Base-by-base conservation (phyloP, 148 eudicot genomes). In the Rhododendron molle region DNA sequence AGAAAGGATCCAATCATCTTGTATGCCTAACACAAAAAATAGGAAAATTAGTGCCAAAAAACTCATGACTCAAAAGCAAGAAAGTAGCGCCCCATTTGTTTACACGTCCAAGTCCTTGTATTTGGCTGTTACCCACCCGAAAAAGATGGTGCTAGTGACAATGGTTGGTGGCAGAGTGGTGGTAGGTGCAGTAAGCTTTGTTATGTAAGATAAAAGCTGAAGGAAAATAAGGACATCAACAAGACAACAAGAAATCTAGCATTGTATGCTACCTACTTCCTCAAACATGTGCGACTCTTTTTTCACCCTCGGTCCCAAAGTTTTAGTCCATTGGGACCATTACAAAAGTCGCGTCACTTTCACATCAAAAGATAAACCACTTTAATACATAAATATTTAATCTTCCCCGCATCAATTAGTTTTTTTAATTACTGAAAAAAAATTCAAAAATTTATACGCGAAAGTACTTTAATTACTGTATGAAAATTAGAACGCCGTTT, bases 1-100 rank as follows among this genome's bases (percentile, higher is more conserved):
- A 96, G 89, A 56, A 96, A 90, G 49, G 91, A 92, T 87, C 98
- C 99, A 86, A 96, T 93, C 99, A 96, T 96, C 87, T 88, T 95
- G 87, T 89, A 87, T 86, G 65, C 92, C 97, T 96, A 88, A 58
- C 86, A 92, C 52, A 79, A 71, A 86, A 88, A 52, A 52, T 87
- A 78, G 69, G 81, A 76, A 72, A 56, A 88, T 76, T 47, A 30
- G 47, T 14, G 56, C 40, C 77, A 34, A 50, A 38, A 67, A 32
- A 83, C 23, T 21, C 36, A 7, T 4, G 13, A 56, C 32, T 50
- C 78, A 69, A 78, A n/a, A 71, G 15, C 26, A 26, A 56, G 23
- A 67, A 13, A 32, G 3, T 20, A 62, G 5, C 20, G 2, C 8
- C 38, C 76, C 76, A 12, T 30, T 32, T 71, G 76, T 13, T 71